Percentiles rank a stretch among this genome's conserved stretches.
phyloP scores from a whole-genome alignment of 177 flowering plant species.

The Viscum album region DNA sequence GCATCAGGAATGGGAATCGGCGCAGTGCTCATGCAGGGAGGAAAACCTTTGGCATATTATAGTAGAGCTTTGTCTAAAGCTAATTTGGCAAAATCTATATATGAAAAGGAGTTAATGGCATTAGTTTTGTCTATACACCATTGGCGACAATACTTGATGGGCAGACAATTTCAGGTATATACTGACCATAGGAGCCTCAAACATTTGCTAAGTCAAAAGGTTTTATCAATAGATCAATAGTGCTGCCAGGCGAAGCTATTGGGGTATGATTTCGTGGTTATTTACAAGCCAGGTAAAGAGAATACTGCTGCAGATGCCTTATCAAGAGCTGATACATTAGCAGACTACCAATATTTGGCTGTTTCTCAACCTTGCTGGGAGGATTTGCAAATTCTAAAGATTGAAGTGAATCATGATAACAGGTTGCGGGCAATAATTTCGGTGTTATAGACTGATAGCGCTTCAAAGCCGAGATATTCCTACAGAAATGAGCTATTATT shows the following conservation, averaged over 20 bases:
- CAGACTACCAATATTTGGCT: no score
- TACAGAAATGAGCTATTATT: no score
- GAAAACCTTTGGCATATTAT: not conserved
- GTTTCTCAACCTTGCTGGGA: no score
- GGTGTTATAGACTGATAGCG: no score
- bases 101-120: not conserved
- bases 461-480: no score
- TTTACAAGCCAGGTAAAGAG: not conserved
- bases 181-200: conserved; percentile 2
- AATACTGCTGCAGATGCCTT: conserved; percentile 1
- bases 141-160: conserved; percentile 1
- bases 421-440: no score
- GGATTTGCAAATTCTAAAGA: no score
- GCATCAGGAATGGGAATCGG: not conserved
- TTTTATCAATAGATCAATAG: not conserved
- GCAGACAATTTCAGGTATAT: not conserved
- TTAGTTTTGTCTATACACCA: not conserved
- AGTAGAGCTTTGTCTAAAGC: not conserved
- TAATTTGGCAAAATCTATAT: not conserved
- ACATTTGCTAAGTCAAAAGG: not conserved
- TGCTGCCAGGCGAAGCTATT: not conserved
- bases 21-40: not conserved
- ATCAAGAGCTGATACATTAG: no score
- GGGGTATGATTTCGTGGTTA: not conserved
- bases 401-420: no score